A percentile compares a stretch with the other conserved stretches of the same genome.
These are phyloP conservation scores for Penicillium verhagenii DNA, from an alignment of 495 filamentous ascomycete genomes.

Conservation along the genomic window DNA sequence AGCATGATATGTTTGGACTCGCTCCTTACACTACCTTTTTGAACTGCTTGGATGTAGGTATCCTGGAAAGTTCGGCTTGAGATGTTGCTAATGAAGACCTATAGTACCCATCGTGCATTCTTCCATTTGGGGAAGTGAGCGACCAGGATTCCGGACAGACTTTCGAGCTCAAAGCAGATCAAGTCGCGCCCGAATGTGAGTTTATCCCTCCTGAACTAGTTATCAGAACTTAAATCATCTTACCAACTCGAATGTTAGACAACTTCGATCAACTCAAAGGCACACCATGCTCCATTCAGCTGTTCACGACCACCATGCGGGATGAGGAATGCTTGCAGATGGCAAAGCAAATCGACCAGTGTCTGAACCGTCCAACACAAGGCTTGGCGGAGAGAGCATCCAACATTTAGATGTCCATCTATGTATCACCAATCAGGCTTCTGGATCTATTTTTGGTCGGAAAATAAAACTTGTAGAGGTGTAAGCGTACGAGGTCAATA, in stretches of 20 bases:
- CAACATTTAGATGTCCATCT: not conserved
- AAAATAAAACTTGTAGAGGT: not conserved
- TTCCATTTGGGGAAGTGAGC: slow-evolving; percentile 26
- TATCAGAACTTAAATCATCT: too few species aligned
- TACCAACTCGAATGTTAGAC: slow-evolving; percentile 6
- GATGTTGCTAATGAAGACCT: not conserved
- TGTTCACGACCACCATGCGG: slow-evolving; percentile 25
- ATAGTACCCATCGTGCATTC: slow-evolving; percentile 34
- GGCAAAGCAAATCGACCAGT: slow-evolving; percentile 21
- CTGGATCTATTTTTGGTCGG: not conserved
- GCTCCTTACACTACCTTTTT: slow-evolving; percentile 41
- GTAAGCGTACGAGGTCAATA: not conserved
- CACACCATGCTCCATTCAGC: slow-evolving; percentile 20
- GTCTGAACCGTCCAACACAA: slow-evolving; percentile 5
- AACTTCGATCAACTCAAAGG: slow-evolving; percentile 19
- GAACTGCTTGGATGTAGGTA: slow-evolving; percentile 47
- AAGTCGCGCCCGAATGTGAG: not conserved
- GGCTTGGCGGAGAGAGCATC: not conserved
- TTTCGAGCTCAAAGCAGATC: slow-evolving; percentile 9
- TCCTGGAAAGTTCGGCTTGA: not conserved
- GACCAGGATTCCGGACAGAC: slow-evolving; percentile 11
- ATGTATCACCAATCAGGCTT: not conserved
- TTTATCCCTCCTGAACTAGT: not conserved
- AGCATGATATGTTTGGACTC: slow-evolving; percentile 46
- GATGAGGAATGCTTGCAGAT: slow-evolving; percentile 29